phyloP scores from a whole-genome alignment of 768 basidiomycete species.

The Kwoniella mangroviensis region DNA sequence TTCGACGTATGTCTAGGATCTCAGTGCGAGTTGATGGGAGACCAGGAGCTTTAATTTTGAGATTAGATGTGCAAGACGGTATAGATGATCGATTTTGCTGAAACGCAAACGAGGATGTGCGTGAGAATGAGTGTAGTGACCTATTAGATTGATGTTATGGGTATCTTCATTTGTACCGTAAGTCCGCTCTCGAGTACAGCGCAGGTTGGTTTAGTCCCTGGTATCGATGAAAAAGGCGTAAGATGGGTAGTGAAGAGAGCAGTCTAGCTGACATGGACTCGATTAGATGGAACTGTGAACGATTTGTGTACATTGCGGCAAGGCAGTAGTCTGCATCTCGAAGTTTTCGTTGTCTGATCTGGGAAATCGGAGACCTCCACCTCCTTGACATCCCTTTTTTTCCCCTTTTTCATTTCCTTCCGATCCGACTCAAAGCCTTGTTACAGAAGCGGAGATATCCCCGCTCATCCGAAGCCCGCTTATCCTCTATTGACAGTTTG shows the following conservation, averaged over 20 bases:
- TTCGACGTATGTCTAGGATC: too few relatives aligned
- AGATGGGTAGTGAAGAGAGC: background rate
- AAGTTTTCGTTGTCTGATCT: background rate
- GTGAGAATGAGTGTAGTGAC: slow-evolving; percentile 1
- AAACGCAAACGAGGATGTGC: background rate
- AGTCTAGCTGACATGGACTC: background rate
- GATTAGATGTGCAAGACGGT: background rate
- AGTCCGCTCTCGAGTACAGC: background rate
- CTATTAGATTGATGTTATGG: background rate
- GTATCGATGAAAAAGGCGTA: too few relatives aligned
- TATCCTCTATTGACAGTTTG: too few relatives aligned
- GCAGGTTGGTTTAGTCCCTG: too few relatives aligned
- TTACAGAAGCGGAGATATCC: background rate
- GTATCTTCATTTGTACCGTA: background rate
- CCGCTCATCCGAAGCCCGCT: background rate
- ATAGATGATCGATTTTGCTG: slow-evolving; percentile 3
- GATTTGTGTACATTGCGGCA: slow-evolving; percentile 11
- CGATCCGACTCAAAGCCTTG: slow-evolving; percentile 2
- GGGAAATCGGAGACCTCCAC: slow-evolving; percentile 11
- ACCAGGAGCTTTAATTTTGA: background rate
- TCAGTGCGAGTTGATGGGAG: too few relatives aligned
- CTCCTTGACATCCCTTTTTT: background rate
- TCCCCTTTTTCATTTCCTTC: slow-evolving; percentile 2
- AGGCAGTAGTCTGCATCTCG: background rate
- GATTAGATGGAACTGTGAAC: background rate